Evolutionary conservation across 306 rosid genomes (phyloP).

Genomic region (Rosa lucieae): DNA sequence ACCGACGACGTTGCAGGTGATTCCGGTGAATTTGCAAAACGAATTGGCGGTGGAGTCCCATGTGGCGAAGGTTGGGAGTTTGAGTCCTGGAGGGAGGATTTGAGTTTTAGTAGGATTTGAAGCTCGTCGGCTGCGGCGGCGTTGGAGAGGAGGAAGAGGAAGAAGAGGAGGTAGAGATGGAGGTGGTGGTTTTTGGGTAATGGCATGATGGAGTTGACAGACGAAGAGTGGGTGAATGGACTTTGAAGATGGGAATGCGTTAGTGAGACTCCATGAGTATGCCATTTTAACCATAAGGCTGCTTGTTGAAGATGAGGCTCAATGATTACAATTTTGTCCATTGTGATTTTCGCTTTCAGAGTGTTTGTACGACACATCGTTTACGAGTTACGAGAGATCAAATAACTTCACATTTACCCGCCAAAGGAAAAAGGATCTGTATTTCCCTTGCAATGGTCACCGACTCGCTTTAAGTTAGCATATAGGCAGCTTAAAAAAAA

Average conservation of each 20-base stretch:
- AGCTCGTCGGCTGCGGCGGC: slow-evolving; percentile 52
- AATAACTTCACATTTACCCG: background rate
- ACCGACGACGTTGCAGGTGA: slow-evolving; percentile 42
- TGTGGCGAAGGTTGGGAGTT: slow-evolving; percentile 26
- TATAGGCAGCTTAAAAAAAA: background rate
- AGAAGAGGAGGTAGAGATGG: slow-evolving; percentile 26
- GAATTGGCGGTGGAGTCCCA: slow-evolving; percentile 44
- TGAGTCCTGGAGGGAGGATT: slow-evolving; percentile 39
- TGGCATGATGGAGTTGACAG: background rate
- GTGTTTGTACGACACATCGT: background rate
- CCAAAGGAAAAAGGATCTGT: background rate
- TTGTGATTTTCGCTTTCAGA: background rate
- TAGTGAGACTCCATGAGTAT: background rate
- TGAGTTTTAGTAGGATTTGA: slow-evolving; percentile 50
- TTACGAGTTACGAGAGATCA: background rate
- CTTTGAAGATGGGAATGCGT: background rate
- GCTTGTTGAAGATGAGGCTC: background rate
- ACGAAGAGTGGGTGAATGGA: background rate
- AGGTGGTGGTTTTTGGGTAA: background rate
- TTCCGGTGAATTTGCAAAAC: slow-evolving; percentile 52
- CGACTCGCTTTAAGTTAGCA: background rate
- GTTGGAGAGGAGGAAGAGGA: slow-evolving; percentile 34
- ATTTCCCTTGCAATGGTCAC: background rate
- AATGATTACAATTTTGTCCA: background rate
- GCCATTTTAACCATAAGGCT: background rate